Percentiles rank a stretch among this genome's conserved stretches.
Evolutionary conservation across 805 yeast genomes (phyloP).

Genomic region (Saccharomyces eubayanus): DNA sequence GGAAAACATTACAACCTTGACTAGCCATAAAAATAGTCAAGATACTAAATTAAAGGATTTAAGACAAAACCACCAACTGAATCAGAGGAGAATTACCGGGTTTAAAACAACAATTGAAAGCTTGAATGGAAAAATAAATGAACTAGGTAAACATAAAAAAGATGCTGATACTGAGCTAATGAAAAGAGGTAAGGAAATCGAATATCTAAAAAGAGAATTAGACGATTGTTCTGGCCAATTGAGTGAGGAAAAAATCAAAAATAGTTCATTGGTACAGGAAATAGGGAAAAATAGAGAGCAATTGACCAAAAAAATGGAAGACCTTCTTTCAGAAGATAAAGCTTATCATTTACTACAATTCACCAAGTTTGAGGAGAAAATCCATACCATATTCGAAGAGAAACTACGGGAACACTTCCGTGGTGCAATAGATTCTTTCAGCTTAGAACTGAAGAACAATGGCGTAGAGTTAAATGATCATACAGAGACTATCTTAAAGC

Average conservation of each 20-base stretch:
- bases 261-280: constrained; percentile 18
- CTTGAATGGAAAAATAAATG: constrained; percentile 20
- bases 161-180: constrained; percentile 13
- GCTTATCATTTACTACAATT: not conserved
- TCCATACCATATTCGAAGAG: constrained; percentile 3
- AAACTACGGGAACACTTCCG: not conserved
- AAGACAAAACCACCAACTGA: constrained; percentile 17
- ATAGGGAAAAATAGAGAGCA: constrained; percentile 8
- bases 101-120: constrained; percentile 17
- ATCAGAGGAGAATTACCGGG: constrained; percentile 12
- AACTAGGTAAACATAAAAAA: constrained; percentile 20
- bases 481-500: not conserved
- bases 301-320: not conserved
- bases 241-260: constrained; percentile 40
- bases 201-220: constrained; percentile 30
- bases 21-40: constrained; percentile 19
- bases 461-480: not conserved
- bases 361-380: constrained; percentile 1
- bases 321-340: not conserved
- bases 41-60: constrained; percentile 15
- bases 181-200: constrained; percentile 30
- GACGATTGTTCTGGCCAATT: constrained; percentile 40
- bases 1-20: constrained; percentile 15
- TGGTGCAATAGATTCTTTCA: constrained; percentile 1
- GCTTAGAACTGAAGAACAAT: not conserved